A percentile compares a stretch with the other conserved stretches of the same genome.
Evolutionary conservation across 1,139 yeast species (phyloP).

Genomic region (Pichia terricola): DNA sequence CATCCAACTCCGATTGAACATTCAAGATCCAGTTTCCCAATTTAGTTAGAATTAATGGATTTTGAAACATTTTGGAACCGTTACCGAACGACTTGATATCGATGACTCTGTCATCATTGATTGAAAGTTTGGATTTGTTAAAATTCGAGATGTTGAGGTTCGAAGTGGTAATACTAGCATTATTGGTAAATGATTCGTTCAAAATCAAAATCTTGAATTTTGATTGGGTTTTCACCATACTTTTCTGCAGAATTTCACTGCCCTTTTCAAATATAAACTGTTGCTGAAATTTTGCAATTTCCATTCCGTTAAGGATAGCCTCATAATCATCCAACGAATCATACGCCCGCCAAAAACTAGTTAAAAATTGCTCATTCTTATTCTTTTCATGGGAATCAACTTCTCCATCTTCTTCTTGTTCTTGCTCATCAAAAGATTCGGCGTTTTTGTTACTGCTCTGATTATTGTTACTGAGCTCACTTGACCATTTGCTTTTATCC

Average conservation of each 20-base stretch:
- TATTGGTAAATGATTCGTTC: conserved; percentile 46
- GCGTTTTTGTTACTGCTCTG: not conserved
- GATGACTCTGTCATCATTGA: conserved; percentile 24
- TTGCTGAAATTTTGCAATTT: conserved; percentile 73
- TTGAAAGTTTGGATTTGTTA: conserved; percentile 8
- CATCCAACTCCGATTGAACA: conserved; percentile 75
- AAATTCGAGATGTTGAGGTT: conserved; percentile 10
- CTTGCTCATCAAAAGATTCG: not conserved
- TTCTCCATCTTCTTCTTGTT: conserved; percentile 2
- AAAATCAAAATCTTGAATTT: conserved; percentile 80
- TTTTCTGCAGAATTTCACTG: conserved; percentile 76
- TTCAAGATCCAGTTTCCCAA: conserved; percentile 89
- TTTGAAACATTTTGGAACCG: conserved; percentile 64
- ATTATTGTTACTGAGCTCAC: not conserved
- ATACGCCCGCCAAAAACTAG: conserved; percentile 93
- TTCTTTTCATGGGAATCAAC: conserved; percentile 21
- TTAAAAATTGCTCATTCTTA: conserved; percentile 65
- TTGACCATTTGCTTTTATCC: not conserved
- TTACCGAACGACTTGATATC: conserved; percentile 25
- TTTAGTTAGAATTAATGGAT: conserved; percentile 77
- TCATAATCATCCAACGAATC: conserved; percentile 69
- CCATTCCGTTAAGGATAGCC: conserved; percentile 58
- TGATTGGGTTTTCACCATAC: conserved; percentile 67
- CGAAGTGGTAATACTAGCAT: conserved; percentile 14
- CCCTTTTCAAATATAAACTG: conserved; percentile 84